phyloP scores from a whole-genome alignment of 2,329 filamentous ascomycete genomes.

The Aspergillus neotritici region DNA sequence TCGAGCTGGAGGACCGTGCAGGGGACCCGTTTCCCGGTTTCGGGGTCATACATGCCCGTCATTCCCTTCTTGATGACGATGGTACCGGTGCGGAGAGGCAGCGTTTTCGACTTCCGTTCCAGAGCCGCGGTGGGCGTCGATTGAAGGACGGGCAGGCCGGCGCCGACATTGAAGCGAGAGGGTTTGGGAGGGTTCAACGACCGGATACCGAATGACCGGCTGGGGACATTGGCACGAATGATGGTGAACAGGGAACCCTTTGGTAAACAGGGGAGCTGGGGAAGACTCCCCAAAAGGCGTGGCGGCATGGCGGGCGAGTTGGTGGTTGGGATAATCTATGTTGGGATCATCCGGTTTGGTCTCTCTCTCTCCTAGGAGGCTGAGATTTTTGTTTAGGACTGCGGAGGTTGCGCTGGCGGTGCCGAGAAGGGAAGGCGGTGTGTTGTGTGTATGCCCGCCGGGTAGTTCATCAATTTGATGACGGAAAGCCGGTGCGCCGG shows the following conservation, averaged over 20 bases:
- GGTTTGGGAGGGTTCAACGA: slow-evolving; percentile 51
- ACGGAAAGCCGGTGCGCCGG: slow-evolving; percentile 3
- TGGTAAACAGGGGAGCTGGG: slow-evolving; percentile 25
- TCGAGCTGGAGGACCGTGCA: slow-evolving; percentile 95
- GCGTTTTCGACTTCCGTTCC: slow-evolving; percentile 51
- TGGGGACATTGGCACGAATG: slow-evolving; percentile 18
- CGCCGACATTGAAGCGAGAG: slow-evolving; percentile 50
- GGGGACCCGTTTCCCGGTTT: slow-evolving; percentile 68
- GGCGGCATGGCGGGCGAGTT: slow-evolving; percentile 27
- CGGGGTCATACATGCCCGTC: slow-evolving; percentile 77
- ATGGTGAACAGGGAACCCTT: slow-evolving; percentile 20
- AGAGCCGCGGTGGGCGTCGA: slow-evolving; percentile 56
- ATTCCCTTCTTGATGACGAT: slow-evolving; percentile 92
- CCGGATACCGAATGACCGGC: slow-evolving; percentile 48
- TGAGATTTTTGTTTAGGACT: slow-evolving; percentile 12
- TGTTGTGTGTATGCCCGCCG: no score
- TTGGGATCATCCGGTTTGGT: not conserved
- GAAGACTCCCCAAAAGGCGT: slow-evolving; percentile 29
- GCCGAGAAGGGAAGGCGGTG: slow-evolving; percentile 7
- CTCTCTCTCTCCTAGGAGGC: not conserved
- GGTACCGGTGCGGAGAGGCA: slow-evolving; percentile 68
- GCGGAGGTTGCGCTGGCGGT: not conserved
- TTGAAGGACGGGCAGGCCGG: slow-evolving; percentile 48
- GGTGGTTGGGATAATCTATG: slow-evolving; percentile 1
- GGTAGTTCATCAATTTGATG: not conserved